These are phyloP conservation scores for Ustilago sp. DNA, from an alignment of 1,284 basidiomycete species.

Conservation along the genomic window DNA sequence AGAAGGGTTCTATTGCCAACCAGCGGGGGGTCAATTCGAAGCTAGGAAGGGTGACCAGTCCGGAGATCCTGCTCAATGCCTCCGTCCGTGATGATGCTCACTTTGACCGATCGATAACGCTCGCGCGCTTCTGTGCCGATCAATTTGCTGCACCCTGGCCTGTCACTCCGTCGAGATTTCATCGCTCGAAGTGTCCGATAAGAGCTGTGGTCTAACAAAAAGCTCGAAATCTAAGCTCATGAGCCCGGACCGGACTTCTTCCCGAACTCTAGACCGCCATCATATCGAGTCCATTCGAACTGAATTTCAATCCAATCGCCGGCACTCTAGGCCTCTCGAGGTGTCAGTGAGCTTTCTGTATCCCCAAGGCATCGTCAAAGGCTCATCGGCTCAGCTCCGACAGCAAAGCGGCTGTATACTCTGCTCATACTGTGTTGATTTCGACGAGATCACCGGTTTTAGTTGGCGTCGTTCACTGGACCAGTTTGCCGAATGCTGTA, in stretches of 20 bases:
- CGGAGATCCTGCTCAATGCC: conserved; percentile 16
- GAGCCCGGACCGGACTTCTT: neutral
- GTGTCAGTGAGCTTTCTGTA: neutral
- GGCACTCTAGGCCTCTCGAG: neutral
- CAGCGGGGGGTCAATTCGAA: neutral
- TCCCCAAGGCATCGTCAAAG: neutral
- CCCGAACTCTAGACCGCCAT: neutral
- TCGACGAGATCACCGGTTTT: neutral
- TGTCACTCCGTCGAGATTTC: neutral
- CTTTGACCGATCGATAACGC: conserved; percentile 23
- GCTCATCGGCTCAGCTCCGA: neutral
- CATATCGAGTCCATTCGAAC: neutral
- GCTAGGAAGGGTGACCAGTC: conserved; percentile 19
- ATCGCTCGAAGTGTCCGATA: neutral
- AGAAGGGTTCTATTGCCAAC: neutral
- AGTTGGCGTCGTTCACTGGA: neutral
- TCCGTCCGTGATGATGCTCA: conserved; percentile 19
- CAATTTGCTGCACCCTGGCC: neutral
- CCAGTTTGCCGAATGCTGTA: neutral
- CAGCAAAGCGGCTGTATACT: neutral
- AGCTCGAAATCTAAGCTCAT: neutral
- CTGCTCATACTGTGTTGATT: neutral
- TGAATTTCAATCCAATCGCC: neutral
- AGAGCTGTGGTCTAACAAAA: conserved; percentile 14
- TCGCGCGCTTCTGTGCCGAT: conserved; percentile 1